Base-by-base conservation (phyloP, 1,139 yeast genomes). In the Kurtzmaniella quercitrusa region DNA sequence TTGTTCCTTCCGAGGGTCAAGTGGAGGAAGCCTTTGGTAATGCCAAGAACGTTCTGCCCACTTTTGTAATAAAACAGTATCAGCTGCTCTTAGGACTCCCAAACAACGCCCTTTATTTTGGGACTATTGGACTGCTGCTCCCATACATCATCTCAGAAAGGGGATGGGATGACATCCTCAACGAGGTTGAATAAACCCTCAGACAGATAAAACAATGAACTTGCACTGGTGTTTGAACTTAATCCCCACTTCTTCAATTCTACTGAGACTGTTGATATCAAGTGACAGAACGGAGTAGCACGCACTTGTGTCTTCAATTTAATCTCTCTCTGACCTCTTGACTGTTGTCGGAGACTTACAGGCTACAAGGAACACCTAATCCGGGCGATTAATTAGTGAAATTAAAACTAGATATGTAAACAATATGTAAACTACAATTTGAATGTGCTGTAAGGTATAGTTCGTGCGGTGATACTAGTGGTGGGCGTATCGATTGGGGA, bases 31-130 rank as follows among this genome's bases (percentile, higher is more conserved):
- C 29, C 12, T 36, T 36, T 19, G 46, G 41, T 12, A 54, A 48
- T 21, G 51, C 57, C 16, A 69, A 68, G 46, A 71, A 71, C 45
- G 70, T 71, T 11, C 64, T 70, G 31, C 77, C 77, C 9, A 71
- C 76, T 5, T 71, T 70, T 55, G 75, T 71, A 6, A 65, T 68
- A 39, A 70, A 70, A 48, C 76, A 71, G 48, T 70, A 69, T 53
- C 75, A 70, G 48, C 54, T 60, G 33, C 53, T 70, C 42, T 57
- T 71, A 34, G 76, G 77, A 3, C 59, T 71, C 39, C 76, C 77
- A 9, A 71, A 63, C 50, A 68, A 66, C 45, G 57, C 67, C 16
- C 51, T 62, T 37, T 62, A 66, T 50, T 71, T 70, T 50, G 77
- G 77, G 1, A 55, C 62, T 27, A 55, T 70, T 37, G 75, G 74